phyloP scores from a whole-genome alignment of 768 basidiomycete species.

The Boletus huronensis region DNA sequence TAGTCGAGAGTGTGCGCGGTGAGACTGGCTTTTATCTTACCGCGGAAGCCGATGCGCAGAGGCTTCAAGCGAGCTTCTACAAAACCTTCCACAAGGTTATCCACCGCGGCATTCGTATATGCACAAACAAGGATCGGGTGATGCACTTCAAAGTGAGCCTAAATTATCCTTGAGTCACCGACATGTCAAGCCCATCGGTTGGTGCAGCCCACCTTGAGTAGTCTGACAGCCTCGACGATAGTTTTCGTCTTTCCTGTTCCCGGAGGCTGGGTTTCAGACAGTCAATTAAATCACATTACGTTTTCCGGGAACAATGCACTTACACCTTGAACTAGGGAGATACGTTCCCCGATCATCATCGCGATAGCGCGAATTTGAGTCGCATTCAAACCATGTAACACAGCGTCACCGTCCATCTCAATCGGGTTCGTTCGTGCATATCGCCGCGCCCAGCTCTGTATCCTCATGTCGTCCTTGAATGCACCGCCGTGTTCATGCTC shows the following conservation, averaged over 20 bases:
- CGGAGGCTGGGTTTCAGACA: conserved; percentile 55
- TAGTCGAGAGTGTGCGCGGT: conserved; percentile 57
- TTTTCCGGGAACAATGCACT: conserved; percentile 20
- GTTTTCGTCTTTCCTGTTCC: conserved; percentile 94
- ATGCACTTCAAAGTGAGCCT: conserved; percentile 78
- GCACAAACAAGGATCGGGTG: conserved; percentile 89
- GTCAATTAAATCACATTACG: neutral
- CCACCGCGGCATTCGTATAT: conserved; percentile 91
- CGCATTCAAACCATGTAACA: conserved; percentile 56
- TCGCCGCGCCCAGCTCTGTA: conserved; percentile 78
- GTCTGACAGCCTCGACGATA: conserved; percentile 77
- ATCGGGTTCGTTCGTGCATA: conserved; percentile 60
- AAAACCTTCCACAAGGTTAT: conserved; percentile 82
- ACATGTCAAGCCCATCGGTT: neutral
- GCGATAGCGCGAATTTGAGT: conserved; percentile 84
- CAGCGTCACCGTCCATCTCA: conserved; percentile 74
- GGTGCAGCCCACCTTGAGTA: conserved; percentile 58
- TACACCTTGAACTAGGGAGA: conserved; percentile 87
- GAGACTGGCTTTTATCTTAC: conserved; percentile 56
- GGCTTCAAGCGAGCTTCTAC: conserved; percentile 60
- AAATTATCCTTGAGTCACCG: neutral
- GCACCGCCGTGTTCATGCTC: conserved; percentile 37
- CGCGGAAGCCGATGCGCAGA: conserved; percentile 68
- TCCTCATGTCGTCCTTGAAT: conserved; percentile 69
- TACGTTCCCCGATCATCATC: conserved; percentile 74